phyloP scores from a whole-genome alignment of 176 grass and related monocot genomes.

The Juncus effusus region DNA sequence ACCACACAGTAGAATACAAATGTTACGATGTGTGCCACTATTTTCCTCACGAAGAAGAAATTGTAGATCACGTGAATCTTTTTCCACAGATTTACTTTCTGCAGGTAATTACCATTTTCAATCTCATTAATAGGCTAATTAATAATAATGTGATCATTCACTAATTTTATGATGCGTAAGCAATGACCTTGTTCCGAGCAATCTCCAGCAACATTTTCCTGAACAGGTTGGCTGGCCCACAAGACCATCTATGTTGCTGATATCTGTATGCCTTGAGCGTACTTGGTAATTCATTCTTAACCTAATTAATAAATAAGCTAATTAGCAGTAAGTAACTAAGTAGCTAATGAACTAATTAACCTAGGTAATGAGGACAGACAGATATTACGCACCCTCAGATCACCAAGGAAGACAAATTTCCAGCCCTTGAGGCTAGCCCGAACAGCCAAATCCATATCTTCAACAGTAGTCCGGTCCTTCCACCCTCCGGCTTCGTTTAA shows the following conservation, averaged over 20 bases:
- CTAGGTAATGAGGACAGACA: neutral
- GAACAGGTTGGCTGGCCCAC: constrained; percentile 66
- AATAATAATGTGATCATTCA: neutral
- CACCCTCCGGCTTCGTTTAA: constrained; percentile 66
- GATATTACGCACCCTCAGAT: constrained; percentile 44
- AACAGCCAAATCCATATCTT: constrained; percentile 86
- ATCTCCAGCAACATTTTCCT: constrained; percentile 85
- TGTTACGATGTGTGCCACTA: constrained; percentile 65
- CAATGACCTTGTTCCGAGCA: constrained; percentile 54
- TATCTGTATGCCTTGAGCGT: constrained; percentile 63
- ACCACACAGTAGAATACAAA: constrained; percentile 82
- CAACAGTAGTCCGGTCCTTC: constrained; percentile 70
- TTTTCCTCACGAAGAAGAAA: constrained; percentile 77
- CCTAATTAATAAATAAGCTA: constrained; percentile 32
- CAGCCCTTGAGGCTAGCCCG: constrained; percentile 65
- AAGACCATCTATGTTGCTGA: constrained; percentile 87
- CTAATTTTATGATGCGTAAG: neutral
- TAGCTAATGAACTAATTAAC: neutral
- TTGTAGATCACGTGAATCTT: constrained; percentile 78
- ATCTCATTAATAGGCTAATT: neutral
- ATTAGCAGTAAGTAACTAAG: neutral
- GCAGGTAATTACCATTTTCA: constrained; percentile 27
- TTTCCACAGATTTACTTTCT: constrained; percentile 74
- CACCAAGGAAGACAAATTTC: constrained; percentile 68
- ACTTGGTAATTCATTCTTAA: constrained; percentile 82